A percentile compares a stretch with the other conserved stretches of the same genome.
Evolutionary conservation across 1,139 yeast species (phyloP).

Genomic region (Nakaseomyces nivariensis): DNA sequence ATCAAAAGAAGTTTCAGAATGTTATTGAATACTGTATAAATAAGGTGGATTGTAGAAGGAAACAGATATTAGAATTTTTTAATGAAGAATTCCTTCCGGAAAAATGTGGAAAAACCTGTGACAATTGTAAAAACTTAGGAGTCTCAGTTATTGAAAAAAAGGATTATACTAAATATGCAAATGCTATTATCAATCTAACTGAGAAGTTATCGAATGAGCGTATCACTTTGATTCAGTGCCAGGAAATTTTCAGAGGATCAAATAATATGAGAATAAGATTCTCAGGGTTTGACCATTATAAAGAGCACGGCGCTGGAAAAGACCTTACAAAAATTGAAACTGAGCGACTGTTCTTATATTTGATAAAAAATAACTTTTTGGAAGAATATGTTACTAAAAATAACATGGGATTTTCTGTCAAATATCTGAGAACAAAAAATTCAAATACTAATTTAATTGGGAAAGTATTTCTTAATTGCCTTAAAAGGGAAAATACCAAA

Average conservation of each 20-base stretch:
- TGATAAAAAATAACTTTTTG: constrained; percentile 54
- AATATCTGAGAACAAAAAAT: constrained; percentile 51
- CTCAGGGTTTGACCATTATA: constrained; percentile 48
- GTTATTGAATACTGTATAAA: constrained; percentile 88
- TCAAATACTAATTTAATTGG: neutral
- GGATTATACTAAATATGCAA: constrained; percentile 61
- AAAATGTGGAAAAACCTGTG: constrained; percentile 64
- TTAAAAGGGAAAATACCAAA: neutral
- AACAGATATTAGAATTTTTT: constrained; percentile 78
- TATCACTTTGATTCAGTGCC: constrained; percentile 68
- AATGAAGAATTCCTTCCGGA: constrained; percentile 63
- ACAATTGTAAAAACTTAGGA: constrained; percentile 56
- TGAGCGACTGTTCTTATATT: constrained; percentile 68
- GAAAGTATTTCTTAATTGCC: neutral
- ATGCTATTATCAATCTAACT: constrained; percentile 50
- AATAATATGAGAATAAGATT: constrained; percentile 46
- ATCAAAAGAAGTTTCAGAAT: constrained; percentile 60
- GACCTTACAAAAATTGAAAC: constrained; percentile 50
- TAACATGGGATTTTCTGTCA: constrained; percentile 62
- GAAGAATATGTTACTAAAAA: constrained; percentile 62
- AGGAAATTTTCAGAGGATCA: constrained; percentile 71
- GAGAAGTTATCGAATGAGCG: constrained; percentile 42
- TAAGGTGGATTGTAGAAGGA: constrained; percentile 74
- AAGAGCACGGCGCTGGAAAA: constrained; percentile 61
- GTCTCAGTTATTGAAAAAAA: constrained; percentile 38